Base-by-base conservation (phyloP, 192 early-diverging fungal species). In the Backusella australiensis region DNA sequence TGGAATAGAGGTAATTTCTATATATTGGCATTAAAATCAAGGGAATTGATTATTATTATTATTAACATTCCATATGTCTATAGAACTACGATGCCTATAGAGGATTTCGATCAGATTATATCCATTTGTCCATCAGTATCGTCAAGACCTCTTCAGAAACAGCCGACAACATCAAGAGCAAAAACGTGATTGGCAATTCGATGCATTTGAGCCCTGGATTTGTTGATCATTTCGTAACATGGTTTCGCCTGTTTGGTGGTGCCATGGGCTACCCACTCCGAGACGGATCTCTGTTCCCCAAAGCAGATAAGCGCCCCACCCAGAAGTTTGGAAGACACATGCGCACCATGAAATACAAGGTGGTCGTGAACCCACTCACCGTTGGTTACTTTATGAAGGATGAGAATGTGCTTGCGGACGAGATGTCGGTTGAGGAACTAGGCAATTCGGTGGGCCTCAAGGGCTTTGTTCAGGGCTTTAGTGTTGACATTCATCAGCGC, bases 81-180 rank as follows among this genome's bases (percentile, higher is more conserved):
- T 75, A 83, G 80, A 67, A 70, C 19, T 82, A 86, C 53, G 85
- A 86, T 78, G 81, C 85, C 1, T 86, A 73, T 72, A 73, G 72
- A 21, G 83, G 83, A 38, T 86, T 86, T 46, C 80, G 85, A 52
- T 86, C 85, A 5, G 70, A 86, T 72, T 79, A 75, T 75, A 80
- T 86, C 49, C 85, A 86, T 71, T 73, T 84, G 9, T 82, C 81
- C 4, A 59, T 86, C 2, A 84, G 85, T 69, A 75, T 86, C 1
- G 49, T 79, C 2, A 81, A 81, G 35, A 39, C 75, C 5, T 72
- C 78, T 12, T 65, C 75, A 32, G 42, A 72, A n/a, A 59, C 32
- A 17, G 9, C 8, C 9, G 56, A 77, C 21, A 75, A 75, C 6
- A 66, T 75, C 41, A 59, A 73, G 12, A 52, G 35, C 39, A 34